These are phyloP conservation scores for Monilinia fructigena DNA, from an alignment of 2,329 filamentous ascomycete species.

Conservation along the genomic window DNA sequence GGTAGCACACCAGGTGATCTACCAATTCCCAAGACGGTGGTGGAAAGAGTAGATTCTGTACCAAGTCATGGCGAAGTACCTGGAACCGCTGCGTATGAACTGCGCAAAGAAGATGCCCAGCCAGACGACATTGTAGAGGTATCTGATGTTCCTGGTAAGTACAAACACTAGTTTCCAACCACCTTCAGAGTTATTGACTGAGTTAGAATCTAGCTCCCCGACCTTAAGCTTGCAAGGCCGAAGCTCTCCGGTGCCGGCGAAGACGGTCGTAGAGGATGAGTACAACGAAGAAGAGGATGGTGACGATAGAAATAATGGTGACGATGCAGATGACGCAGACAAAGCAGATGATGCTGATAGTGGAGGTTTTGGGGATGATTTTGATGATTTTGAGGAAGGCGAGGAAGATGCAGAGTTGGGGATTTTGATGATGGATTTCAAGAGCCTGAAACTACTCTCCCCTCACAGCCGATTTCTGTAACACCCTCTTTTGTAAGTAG, in stretches of 20 bases:
- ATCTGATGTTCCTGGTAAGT: slow-evolving; percentile 57
- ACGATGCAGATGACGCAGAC: slow-evolving; percentile 36
- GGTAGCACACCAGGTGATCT: slow-evolving; percentile 38
- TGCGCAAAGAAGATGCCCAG: slow-evolving; percentile 56
- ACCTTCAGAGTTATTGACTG: slow-evolving; percentile 56
- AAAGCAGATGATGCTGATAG: slow-evolving; percentile 46
- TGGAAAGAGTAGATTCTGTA: slow-evolving; percentile 57
- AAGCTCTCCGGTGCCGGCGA: slow-evolving; percentile 38
- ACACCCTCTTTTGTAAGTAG: slow-evolving; percentile 47
- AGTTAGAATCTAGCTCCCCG: slow-evolving; percentile 56
- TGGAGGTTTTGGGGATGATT: slow-evolving; percentile 62
- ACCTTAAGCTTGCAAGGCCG: slow-evolving; percentile 44
- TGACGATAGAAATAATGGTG: slow-evolving; percentile 35
- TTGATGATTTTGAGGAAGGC: slow-evolving; percentile 65
- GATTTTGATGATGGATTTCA: slow-evolving; percentile 65
- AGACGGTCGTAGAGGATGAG: slow-evolving; percentile 50
- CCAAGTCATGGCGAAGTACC: slow-evolving; percentile 61
- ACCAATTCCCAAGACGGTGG: slow-evolving; percentile 57
- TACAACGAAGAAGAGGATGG: slow-evolving; percentile 59
- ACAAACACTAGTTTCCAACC: slow-evolving; percentile 29
- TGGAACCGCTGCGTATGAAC: slow-evolving; percentile 56
- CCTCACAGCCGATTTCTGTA: slow-evolving; percentile 41
- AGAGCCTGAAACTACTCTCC: slow-evolving; percentile 47
- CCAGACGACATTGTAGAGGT: slow-evolving; percentile 58
- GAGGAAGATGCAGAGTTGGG: slow-evolving; percentile 49